Percentiles rank a stretch among this genome's conserved stretches.
phyloP scores from a whole-genome alignment of 805 yeast species.

The Candida ulmi region DNA sequence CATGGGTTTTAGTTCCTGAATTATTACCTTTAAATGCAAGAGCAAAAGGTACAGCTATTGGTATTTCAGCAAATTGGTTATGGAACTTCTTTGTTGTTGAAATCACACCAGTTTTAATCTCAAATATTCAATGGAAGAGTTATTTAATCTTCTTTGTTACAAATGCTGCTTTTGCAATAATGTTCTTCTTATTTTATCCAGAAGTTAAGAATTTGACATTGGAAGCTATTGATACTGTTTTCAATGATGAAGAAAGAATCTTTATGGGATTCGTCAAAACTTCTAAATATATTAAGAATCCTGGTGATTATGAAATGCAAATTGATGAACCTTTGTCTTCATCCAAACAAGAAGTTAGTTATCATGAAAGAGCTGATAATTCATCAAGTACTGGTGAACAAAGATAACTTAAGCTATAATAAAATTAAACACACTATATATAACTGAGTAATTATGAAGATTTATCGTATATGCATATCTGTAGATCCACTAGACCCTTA shows the following conservation, averaged over 20 bases:
- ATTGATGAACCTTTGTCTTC: not conserved
- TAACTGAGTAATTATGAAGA: too few relatives aligned
- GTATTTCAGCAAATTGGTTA: constrained; percentile 64
- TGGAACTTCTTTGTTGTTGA: constrained; percentile 61
- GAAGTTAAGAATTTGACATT: constrained; percentile 73
- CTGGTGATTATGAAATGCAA: not conserved
- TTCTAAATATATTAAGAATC: not conserved
- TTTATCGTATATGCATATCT: too few relatives aligned
- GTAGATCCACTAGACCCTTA: too few relatives aligned
- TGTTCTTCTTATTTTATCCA: constrained; percentile 64
- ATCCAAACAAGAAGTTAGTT: not conserved
- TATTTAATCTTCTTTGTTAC: constrained; percentile 65
- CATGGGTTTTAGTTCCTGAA: constrained; percentile 66
- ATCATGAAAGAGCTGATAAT: not conserved
- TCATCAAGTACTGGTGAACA: not conserved
- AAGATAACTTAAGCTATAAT: too few relatives aligned
- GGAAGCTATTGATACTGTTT: constrained; percentile 66
- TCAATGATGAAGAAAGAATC: constrained; percentile 40
- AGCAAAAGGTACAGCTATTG: constrained; percentile 44
- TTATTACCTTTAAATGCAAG: constrained; percentile 54
- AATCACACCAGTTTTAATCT: constrained; percentile 56
- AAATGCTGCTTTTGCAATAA: constrained; percentile 55
- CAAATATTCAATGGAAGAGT: constrained; percentile 53
- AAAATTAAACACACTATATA: too few relatives aligned
- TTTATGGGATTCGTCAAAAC: not conserved